These are phyloP conservation scores for Rhodocollybia butyracea DNA, from an alignment of 768 basidiomycete species.

Conservation along the genomic window DNA sequence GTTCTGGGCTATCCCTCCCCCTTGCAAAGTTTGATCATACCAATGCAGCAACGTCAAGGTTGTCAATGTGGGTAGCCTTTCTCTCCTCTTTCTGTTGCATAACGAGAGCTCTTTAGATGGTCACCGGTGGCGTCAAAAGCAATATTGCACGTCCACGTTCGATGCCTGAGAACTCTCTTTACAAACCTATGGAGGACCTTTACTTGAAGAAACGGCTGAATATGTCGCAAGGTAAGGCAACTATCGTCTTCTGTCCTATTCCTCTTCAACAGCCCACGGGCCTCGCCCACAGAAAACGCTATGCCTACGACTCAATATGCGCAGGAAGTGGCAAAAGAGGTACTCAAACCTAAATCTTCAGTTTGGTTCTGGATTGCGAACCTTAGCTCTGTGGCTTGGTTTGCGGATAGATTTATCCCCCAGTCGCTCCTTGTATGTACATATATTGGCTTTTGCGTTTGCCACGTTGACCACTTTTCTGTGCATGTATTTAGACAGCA, in stretches of 20 bases:
- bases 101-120: conserved; percentile 7
- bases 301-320: conserved; percentile 15
- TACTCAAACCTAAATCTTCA: conserved; percentile 10
- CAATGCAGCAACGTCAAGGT: neutral
- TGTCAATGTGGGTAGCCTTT: neutral
- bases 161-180: conserved; percentile 16
- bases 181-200: conserved; percentile 16
- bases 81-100: neutral
- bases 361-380: conserved; percentile 19
- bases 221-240: conserved; percentile 16
- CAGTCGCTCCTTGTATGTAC: conserved; percentile 14
- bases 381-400: conserved; percentile 13
- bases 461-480: neutral
- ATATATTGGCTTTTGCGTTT: neutral
- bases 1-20: conserved; percentile 1
- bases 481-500: neutral
- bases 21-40: neutral
- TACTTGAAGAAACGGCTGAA: conserved; percentile 10
- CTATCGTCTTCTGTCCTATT: neutral
- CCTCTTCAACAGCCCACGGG: neutral
- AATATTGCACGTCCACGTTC: conserved; percentile 4
- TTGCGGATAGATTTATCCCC: conserved; percentile 15
- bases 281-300: conserved; percentile 10
- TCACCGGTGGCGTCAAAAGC: conserved; percentile 20
- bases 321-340: conserved; percentile 14